phyloP scores from a whole-genome alignment of 108 stramenopile species.

The Pseudonitzschia multistriata region DNA sequence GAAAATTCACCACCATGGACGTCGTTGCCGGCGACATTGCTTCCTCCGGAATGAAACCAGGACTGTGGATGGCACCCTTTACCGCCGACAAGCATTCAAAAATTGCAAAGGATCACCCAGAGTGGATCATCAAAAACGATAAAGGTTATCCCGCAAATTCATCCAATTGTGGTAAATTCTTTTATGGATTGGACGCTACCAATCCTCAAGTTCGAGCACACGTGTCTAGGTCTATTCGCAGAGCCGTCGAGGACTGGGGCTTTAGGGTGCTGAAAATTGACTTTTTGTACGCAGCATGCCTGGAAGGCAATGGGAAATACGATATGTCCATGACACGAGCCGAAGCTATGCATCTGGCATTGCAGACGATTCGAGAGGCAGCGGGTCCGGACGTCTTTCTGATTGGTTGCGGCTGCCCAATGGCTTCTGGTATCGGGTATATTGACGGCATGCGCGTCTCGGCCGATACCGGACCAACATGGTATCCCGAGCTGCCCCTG shows the following conservation, averaged over 20 bases:
- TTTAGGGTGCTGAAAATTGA: constrained; percentile 89
- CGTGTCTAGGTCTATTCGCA: constrained; percentile 59
- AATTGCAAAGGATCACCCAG: constrained; percentile 78
- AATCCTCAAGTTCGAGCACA: constrained; percentile 80
- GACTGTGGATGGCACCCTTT: constrained; percentile 92
- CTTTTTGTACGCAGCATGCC: constrained; percentile 89
- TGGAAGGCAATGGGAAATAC: constrained; percentile 85
- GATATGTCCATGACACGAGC: constrained; percentile 83
- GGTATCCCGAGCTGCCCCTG: constrained; percentile 84
- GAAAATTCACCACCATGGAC: constrained; percentile 70
- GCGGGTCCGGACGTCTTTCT: constrained; percentile 78
- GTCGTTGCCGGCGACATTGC: constrained; percentile 68
- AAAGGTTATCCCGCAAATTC: constrained; percentile 77
- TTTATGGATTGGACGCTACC: constrained; percentile 91
- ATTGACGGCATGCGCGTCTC: constrained; percentile 87
- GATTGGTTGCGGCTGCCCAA: constrained; percentile 89
- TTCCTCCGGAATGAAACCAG: constrained; percentile 72
- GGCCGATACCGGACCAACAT: constrained; percentile 92
- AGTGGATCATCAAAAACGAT: constrained; percentile 91
- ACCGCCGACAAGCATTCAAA: constrained; percentile 84
- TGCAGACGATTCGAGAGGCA: constrained; percentile 82
- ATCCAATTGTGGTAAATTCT: constrained; percentile 91
- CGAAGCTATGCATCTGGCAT: constrained; percentile 83
- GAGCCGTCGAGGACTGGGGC: constrained; percentile 88
- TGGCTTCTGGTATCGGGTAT: constrained; percentile 77